Base-by-base conservation (phyloP, 441 rosid species). In the Pelargonium citronellum region DNA sequence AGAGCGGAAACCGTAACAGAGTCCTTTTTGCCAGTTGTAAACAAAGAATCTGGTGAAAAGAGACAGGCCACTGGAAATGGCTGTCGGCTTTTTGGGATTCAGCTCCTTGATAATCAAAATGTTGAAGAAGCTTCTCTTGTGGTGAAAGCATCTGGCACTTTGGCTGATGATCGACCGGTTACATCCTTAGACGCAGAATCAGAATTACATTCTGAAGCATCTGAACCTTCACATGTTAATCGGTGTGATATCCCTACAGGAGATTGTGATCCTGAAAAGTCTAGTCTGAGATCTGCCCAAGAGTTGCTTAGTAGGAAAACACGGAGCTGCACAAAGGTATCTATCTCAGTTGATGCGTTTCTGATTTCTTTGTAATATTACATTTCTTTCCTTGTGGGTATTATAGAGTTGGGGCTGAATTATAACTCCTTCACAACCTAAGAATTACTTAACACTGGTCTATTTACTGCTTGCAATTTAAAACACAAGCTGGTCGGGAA, bases 271-370 rank as follows among this genome's bases (percentile, higher is more conserved):
- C 88, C 87, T 63, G 97, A 91, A 77, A 92, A 91, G 73, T 91
- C 90, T 37, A 85, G 87, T 78, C 78, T 82, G 77, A 88, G 90
- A 83, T 91, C 91, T 84, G 85, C 91, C 68, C 91, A 84, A 72
- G 98, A 92, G 82, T 77, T 77, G 34, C 98, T 88, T 67, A 90
- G 91, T 84, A 88, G 91, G 81, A 96, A 88, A 79, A 87, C 86
- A 69, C 89, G 99, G 70, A 91, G 95, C 82, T 95, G 99, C 85
- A 95, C 94, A 46, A 95, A 95, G 95, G 98, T 92, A 64, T 61
- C 66, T 68, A 24, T 24, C 30, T 24, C 44, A 4, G n/a, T 75
- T 39, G 11, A 47, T 15, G 2, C 16, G 11, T n/a, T 63, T 12
- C 66, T 58, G 58, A 7, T 57, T 66, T 30, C 62, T 57, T 24